phyloP scores from a whole-genome alignment of 2,329 filamentous ascomycete species.

The Chrysosporium queenslandicum region DNA sequence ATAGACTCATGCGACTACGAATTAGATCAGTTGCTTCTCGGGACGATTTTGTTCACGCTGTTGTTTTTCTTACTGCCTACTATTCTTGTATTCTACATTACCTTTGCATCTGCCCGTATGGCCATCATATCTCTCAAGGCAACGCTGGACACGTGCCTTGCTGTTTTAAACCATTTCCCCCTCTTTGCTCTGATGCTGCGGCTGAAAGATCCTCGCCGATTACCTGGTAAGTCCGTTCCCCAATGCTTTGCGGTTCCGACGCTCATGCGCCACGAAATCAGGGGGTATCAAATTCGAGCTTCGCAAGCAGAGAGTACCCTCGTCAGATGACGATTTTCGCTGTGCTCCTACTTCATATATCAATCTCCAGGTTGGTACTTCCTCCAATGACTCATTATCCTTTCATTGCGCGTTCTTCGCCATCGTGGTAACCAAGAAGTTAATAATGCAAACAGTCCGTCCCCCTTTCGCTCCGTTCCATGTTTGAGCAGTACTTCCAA shows the following conservation, averaged over 20 bases:
- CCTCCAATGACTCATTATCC: no score
- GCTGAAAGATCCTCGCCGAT: conserved; percentile 78
- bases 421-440: no score
- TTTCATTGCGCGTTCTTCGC: no score
- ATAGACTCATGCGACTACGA: conserved; percentile 99
- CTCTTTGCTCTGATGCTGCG: conserved; percentile 94
- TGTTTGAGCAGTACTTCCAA: conserved; percentile 96
- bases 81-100: conserved; percentile 91
- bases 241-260: not conserved
- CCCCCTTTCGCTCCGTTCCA: conserved; percentile 78
- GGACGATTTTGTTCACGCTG: conserved; percentile 91
- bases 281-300: conserved; percentile 86
- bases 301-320: conserved; percentile 49
- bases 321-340: conserved; percentile 26
- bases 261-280: conserved; percentile 25
- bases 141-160: conserved; percentile 77
- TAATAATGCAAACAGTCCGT: conserved; percentile 52
- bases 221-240: conserved; percentile 55
- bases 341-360: conserved; percentile 67
- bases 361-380: conserved; percentile 59
- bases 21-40: conserved; percentile 87
- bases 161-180: conserved; percentile 93
- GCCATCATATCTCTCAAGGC: conserved; percentile 90
- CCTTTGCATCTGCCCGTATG: conserved; percentile 90
- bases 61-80: conserved; percentile 92